These are phyloP conservation scores for Phytophthora pistaciae DNA, from an alignment of 352 stramenopile genomes.

Conservation along the genomic window DNA sequence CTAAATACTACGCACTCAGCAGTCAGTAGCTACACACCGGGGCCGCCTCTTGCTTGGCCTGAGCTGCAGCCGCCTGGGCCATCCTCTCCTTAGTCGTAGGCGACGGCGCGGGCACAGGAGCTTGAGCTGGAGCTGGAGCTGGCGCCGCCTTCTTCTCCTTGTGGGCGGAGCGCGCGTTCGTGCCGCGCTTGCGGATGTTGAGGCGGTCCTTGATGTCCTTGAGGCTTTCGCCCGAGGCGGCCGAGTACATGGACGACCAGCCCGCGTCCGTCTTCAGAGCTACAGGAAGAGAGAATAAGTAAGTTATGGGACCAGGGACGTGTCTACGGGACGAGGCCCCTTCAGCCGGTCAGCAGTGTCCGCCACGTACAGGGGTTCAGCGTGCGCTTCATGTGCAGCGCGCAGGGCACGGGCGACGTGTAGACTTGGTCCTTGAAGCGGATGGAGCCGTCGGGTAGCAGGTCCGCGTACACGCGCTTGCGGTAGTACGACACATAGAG, in stretches of 20 bases:
- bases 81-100: slow-evolving; percentile 33
- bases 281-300: slow-evolving; percentile 11
- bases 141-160: slow-evolving; percentile 63
- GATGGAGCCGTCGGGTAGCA: slow-evolving; percentile 80
- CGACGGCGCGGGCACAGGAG: slow-evolving; percentile 13
- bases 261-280: slow-evolving; percentile 81
- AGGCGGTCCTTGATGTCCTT: slow-evolving; percentile 84
- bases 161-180: slow-evolving; percentile 58
- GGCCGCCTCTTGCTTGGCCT: slow-evolving; percentile 27
- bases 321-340: slow-evolving; percentile 12
- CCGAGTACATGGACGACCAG: slow-evolving; percentile 84
- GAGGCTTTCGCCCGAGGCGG: slow-evolving; percentile 68
- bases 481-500: slow-evolving; percentile 88
- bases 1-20: too few species aligned
- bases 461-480: slow-evolving; percentile 79
- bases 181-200: slow-evolving; percentile 77
- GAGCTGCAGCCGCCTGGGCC: slow-evolving; percentile 3
- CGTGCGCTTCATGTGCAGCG: slow-evolving; percentile 85
- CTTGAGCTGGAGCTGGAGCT: too few species aligned
- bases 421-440: slow-evolving; percentile 83
- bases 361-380: slow-evolving; percentile 70
- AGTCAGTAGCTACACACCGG: too few species aligned
- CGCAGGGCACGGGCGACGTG: slow-evolving; percentile 74
- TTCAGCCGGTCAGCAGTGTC: too few species aligned
- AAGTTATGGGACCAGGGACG: background rate